Evolutionary conservation across 1,139 yeast species (phyloP).

Genomic region (Candida sanyaensis): DNA sequence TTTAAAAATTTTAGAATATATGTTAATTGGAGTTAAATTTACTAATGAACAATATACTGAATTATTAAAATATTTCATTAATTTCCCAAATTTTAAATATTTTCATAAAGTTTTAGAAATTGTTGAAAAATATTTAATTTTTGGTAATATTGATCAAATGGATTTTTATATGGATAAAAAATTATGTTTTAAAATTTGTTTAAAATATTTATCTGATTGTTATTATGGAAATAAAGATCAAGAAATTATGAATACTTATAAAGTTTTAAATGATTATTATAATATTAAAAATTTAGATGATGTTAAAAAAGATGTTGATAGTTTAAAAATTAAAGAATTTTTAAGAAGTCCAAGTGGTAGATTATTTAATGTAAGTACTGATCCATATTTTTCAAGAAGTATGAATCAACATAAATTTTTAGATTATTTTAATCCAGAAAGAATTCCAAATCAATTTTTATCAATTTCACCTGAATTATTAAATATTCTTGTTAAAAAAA

Average conservation of each 20-base stretch:
- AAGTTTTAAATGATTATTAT: conserved; percentile 31
- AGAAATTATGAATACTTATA: conserved; percentile 19
- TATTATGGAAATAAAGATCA: conserved; percentile 6
- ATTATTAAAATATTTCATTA: conserved; percentile 1
- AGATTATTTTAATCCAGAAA: conserved; percentile 13
- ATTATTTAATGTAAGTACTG: conserved; percentile 9
- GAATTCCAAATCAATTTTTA: background rate
- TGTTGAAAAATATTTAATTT: conserved; percentile 32
- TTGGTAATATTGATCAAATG: conserved; percentile 26
- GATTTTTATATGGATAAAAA: conserved; percentile 9
- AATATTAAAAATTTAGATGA: conserved; percentile 18
- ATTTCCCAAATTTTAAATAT: conserved; percentile 2
- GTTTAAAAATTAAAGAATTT: conserved; percentile 4
- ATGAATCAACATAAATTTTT: conserved; percentile 12
- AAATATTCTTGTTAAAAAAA: background rate
- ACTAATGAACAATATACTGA: background rate
- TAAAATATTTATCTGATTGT: conserved; percentile 7
- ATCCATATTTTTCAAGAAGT: conserved; percentile 6
- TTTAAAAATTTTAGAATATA: background rate
- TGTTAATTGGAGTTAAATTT: conserved; percentile 6
- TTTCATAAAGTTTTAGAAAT: conserved; percentile 21
- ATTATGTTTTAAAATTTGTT: conserved; percentile 13
- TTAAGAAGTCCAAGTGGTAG: conserved; percentile 10
- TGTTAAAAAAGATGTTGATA: conserved; percentile 7
- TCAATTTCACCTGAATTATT: background rate